phyloP scores from a whole-genome alignment of 192 early-diverging fungal genomes.

The Coemansia brasiliensis region DNA sequence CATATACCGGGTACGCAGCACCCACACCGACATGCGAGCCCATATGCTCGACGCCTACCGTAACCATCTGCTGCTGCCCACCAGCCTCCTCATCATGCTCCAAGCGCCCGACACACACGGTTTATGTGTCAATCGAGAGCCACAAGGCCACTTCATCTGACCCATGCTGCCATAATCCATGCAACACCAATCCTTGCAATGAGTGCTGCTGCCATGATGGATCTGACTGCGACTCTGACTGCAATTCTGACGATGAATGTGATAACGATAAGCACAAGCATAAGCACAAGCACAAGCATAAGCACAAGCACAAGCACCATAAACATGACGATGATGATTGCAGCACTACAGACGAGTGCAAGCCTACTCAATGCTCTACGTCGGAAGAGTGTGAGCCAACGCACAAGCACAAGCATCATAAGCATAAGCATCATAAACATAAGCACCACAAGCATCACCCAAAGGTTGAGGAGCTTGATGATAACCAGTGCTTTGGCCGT shows the following conservation, averaged over 20 bases:
- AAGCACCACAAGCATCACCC: slow-evolving; percentile 1
- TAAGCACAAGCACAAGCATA: slow-evolving; percentile 24
- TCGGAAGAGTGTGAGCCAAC: slow-evolving; percentile 9
- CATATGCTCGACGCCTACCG: slow-evolving; percentile 6
- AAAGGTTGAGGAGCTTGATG: slow-evolving; percentile 15
- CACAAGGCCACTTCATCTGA: slow-evolving; percentile 13
- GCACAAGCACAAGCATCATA: slow-evolving; percentile 37
- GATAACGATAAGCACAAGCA: slow-evolving; percentile 25
- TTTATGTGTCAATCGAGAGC: slow-evolving; percentile 45
- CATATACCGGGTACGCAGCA: neutral
- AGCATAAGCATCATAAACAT: slow-evolving; percentile 9
- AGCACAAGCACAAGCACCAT: slow-evolving; percentile 8
- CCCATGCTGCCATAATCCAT: neutral
- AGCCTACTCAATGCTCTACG: neutral
- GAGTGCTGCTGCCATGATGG: too few relatives aligned
- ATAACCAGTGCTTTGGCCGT: slow-evolving; percentile 36
- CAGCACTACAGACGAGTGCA: slow-evolving; percentile 5
- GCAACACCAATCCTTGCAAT: too few relatives aligned
- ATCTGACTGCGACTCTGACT: slow-evolving; percentile 13
- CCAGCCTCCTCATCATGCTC: neutral
- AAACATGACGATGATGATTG: slow-evolving; percentile 7
- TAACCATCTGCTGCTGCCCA: slow-evolving; percentile 7
- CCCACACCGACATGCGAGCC: neutral
- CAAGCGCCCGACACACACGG: slow-evolving; percentile 30
- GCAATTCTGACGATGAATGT: slow-evolving; percentile 13